Evolutionary conservation across 2,329 filamentous ascomycete species (phyloP), one percentile per base, ranked within the genome.

Genomic region (Xylaria arbuscula): DNA sequence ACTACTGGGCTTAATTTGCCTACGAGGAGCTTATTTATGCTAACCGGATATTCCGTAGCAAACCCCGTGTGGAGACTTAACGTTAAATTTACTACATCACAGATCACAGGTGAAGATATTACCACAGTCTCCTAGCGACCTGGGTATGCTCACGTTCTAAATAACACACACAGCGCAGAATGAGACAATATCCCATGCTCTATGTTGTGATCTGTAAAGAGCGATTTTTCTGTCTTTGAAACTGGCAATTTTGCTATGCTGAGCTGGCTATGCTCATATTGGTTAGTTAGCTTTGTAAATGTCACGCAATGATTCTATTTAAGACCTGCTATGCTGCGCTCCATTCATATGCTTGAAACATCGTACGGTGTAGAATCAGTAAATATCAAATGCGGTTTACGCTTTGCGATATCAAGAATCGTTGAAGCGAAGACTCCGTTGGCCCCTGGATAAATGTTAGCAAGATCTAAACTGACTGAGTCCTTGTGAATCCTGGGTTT

Each of bases 391-490:
- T 97, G 88, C 3, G 96, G 96, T 80, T 97, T 97, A 78, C 95
- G 85, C 80, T 91, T 90, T 1, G 94, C 96, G 61, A 99, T 78
- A 82, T 98, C 93, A 60, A 99, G 82, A 54, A 99, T 93, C 0
- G 94, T 97, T 79, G 93, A 91, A 15, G 95, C 94, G 81, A 97
- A 98, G 11, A 99, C 93, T 0, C 93, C 96, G 74, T 99, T 99
- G 11, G 96, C 96, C 96, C 94, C 81, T 83, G 65, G 66, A 50
- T 34, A 24, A 56, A 66, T 13, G 64, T 74, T 42, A 75, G 68
- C n/a, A 62, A 58, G 28, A 40, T 54, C 70, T 54, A 66, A 68
- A 1, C 13, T 15, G n/a, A 53, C 36, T 3, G 22, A 28, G 62
- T 54, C 28, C 53, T 59, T 24, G 2, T n/a, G 7, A 15, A 47